Base-by-base conservation (phyloP, 495 filamentous ascomycete genomes). In the Chlorociboria aeruginascens region DNA sequence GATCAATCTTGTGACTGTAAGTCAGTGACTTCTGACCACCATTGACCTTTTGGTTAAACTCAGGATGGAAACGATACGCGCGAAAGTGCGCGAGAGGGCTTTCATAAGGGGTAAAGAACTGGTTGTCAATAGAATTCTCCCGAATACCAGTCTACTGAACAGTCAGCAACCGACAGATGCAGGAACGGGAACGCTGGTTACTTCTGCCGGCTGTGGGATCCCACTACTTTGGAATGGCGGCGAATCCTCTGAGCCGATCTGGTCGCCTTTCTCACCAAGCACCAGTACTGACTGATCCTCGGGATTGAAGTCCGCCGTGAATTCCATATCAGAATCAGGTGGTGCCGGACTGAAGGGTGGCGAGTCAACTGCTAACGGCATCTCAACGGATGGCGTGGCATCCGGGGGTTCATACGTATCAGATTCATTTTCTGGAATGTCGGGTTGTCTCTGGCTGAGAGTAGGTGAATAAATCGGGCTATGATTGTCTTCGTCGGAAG, bases 1-100 rank as follows among this genome's bases (percentile, higher is more conserved):
- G 67, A 59, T 96, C 75, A 61, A 97, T 90, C 46, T 77, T 78
- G 64, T 90, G 80, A 62, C 86, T 96, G 69, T 89, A 97, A 38
- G 86, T 96, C 73, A 93, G 69, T 52, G 93, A 97, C 63, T 80
- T 81, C 61, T 86, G 81, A 43, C 89, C 89, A 56, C 77, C 79
- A 45, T 80, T 60, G 51, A 92, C 81, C 36, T 78, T 65, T 29
- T 84, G 57, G 45, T 71, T 64, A 66, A 77, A 96, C 31, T 76
- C 69, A 20, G 85, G 84, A 63, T 96, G 87, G 57, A 85, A 93
- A 48, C 92, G 87, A 67, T 85, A 97, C 38, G 85, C 82, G 60
- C 79, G 83, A 65, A 98, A 96, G 46, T 72, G 71, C 51, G 74
- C 79, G 52, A 97, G 65, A 25, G 89, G 86, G 63, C 86, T 95